Base-by-base conservation (phyloP, 192 early-diverging fungal genomes). In the Linnemannia exigua region DNA sequence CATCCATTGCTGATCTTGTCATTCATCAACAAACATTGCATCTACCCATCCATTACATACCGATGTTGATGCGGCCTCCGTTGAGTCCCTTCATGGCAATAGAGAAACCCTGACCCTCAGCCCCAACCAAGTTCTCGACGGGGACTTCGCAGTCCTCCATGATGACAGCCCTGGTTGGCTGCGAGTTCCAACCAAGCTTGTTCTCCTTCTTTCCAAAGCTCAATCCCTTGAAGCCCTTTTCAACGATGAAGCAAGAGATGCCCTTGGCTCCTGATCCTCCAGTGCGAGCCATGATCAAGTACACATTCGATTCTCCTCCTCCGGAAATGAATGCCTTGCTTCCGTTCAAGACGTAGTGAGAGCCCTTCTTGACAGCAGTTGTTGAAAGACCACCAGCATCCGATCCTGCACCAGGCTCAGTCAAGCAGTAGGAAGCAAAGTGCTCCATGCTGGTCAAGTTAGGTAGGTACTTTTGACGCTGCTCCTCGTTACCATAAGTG, bases 301-400 rank as follows among this genome's bases (percentile, higher is more conserved):
- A 93, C 61, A 91, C 79, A 54, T 93, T 91, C 14, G 91, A 90
- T 2, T 54, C 63, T 8, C 84, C 84, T 46, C 84, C 84, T 37
- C 84, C 84, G 3, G 98, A 97, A 82, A 97, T 99, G 95, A 97
- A 99, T 52, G 96, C 98, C 90, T 96, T 96, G 63, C 89, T 88
- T 35, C 95, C 96, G 84, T 95, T 97, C 47, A 99, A 77, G 52
- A 97, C 87, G 73, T 96, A 99, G 82, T 98, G 92, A 80, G 97
- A 95, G 74, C 95, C 97, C 74, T 97, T 89, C 77, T 94, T 94
- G 52, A 91, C 91, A n/a, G 98, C 98, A 33, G 91, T 92, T 19
- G 94, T 95, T 35, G 91, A 79, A 15, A 95, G 88, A 28, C 88
- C 89, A 20, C 87, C 91, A 47, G 94, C 94, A 83, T 95, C 94